Evolutionary conservation across 805 yeast species (phyloP), one percentile per base, ranked within the genome.

Genomic region (Saccharomycopsis malanga): DNA sequence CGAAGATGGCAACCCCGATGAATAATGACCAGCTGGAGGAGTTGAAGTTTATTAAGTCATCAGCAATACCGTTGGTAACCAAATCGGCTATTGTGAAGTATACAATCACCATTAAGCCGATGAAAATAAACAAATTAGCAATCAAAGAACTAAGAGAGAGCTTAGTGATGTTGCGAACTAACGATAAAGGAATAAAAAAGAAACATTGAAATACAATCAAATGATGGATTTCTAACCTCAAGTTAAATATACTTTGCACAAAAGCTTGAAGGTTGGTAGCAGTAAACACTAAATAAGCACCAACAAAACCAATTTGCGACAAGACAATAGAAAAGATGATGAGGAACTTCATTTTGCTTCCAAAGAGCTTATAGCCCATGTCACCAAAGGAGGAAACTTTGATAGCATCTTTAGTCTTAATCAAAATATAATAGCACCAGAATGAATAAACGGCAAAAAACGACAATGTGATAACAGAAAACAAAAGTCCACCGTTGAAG

Each of bases 1-100:
- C 87, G 67, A 85, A 85, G 25, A 85, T 84, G 2, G 91, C 89
- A 4, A 85, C 86, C 6, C 94, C 94, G 43, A 84, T 79, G 58
- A 84, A 84, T 41, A 85, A 63, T 0, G 91, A 77, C 71, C 86
- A 84, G 43, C 71, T 71, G 3, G 71, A 67, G 25, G 66, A 52
- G 60, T 83, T 83, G 64, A 83, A 73, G 42, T 63, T 61, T 20
- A 69, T 67, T 27, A 83, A 69, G 2, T 75, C 79, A 6, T 67
- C 68, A 1, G 79, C 79, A 0, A 72, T 61, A 2, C 81, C 77
- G 46, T 66, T 60, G 0, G 54, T 48, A 20, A 67, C 49, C 58
- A 81, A 61, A 54, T 79, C 79, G 48, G 58, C 44, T 10, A 72
- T 54, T 1, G 80, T 68, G 60, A 71, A 83, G 56, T 73, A 74